Percentiles rank a stretch among this genome's conserved stretches.
These are phyloP conservation scores for Gossypium lobatum DNA, from an alignment of 441 rosid species.

Conservation along the genomic window DNA sequence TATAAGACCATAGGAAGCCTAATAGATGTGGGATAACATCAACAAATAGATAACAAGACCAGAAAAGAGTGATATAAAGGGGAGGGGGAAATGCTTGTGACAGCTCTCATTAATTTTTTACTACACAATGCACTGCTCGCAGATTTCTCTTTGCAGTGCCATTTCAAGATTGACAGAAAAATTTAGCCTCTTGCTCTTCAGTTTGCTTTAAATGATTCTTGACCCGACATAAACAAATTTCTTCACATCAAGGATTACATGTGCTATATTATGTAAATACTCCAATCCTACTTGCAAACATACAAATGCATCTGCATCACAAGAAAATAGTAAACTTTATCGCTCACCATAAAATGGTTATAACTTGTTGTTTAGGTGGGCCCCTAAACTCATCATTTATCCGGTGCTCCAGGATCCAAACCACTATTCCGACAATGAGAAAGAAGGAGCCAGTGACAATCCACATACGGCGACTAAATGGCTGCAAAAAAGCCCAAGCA, in stretches of 20 bases:
- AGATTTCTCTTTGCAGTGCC: background rate
- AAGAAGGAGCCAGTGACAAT: constrained; percentile 55
- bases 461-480: constrained; percentile 74
- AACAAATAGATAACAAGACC: background rate
- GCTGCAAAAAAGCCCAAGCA: constrained; percentile 86
- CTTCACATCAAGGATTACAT: background rate
- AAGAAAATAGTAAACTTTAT: background rate
- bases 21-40: background rate
- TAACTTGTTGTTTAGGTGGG: constrained; percentile 64
- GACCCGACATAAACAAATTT: background rate
- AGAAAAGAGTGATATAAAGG: background rate
- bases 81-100: background rate
- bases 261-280: background rate
- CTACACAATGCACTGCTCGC: background rate
- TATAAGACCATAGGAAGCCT: background rate
- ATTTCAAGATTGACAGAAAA: background rate
- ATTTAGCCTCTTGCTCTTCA: background rate
- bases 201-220: background rate
- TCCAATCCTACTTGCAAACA: background rate
- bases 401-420: constrained; percentile 93
- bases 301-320: background rate
- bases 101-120: background rate
- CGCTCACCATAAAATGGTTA: constrained; percentile 75
- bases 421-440: constrained; percentile 59
- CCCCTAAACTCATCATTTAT: constrained; percentile 89